Evolutionary conservation across 768 basidiomycete genomes (phyloP).

Genomic region (Lentinula raphanica): DNA sequence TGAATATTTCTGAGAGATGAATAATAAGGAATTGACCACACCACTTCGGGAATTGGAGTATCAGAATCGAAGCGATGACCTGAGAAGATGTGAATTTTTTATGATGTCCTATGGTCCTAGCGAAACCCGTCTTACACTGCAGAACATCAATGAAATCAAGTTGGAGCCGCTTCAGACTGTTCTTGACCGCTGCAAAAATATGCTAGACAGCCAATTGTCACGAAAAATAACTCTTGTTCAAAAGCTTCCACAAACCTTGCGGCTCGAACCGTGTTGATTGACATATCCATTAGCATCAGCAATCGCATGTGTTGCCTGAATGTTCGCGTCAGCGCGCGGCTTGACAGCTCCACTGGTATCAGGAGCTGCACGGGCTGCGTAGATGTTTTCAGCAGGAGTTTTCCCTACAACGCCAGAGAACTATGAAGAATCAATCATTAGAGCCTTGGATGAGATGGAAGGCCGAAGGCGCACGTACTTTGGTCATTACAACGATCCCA

Average conservation of each 20-base stretch:
- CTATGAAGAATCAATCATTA: not conserved
- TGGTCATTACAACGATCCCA: constrained; percentile 51
- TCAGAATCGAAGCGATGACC: constrained; percentile 53
- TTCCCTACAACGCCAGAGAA: not conserved
- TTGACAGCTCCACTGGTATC: constrained; percentile 51
- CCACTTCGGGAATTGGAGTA: constrained; percentile 56
- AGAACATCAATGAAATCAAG: constrained; percentile 74
- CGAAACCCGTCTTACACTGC: constrained; percentile 42
- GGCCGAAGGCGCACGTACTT: constrained; percentile 14
- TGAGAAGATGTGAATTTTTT: constrained; percentile 9
- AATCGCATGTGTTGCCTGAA: constrained; percentile 5
- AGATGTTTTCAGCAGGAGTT: constrained; percentile 5
- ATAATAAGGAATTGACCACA: constrained; percentile 13
- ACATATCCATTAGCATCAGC: constrained; percentile 43
- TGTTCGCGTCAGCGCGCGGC: constrained; percentile 28
- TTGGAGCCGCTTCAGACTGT: constrained; percentile 60
- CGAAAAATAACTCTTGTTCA: not conserved
- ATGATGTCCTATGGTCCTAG: not conserved
- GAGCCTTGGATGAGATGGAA: not conserved
- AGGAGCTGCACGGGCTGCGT: constrained; percentile 6
- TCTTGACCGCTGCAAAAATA: constrained; percentile 66
- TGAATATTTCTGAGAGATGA: not conserved
- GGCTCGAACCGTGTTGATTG: constrained; percentile 45
- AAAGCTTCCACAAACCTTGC: constrained; percentile 28
- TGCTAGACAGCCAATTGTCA: constrained; percentile 37